phyloP scores from a whole-genome alignment of 768 basidiomycete genomes.

The Symmetrospora coprosmae region DNA sequence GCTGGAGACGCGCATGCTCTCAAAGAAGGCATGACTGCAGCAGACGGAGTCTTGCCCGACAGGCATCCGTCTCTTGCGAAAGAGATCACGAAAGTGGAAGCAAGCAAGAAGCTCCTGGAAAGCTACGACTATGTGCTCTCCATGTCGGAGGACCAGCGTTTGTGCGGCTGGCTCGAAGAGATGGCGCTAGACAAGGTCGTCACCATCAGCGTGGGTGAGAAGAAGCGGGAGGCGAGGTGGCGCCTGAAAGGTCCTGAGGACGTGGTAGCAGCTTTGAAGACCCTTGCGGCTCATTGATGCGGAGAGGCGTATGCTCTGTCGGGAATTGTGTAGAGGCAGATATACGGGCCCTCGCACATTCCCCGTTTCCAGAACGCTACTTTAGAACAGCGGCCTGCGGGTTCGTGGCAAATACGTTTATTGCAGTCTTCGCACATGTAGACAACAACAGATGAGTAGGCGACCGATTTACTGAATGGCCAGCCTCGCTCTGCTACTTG shows the following conservation, averaged over 20 bases:
- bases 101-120: constrained; percentile 7
- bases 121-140: constrained; percentile 10
- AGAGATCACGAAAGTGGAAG: not conserved
- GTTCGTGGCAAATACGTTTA: no score
- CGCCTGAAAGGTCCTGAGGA: not conserved
- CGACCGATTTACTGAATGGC: not conserved
- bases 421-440: no score
- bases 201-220: constrained; percentile 6
- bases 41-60: no score
- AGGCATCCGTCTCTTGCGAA: no score
- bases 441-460: not conserved
- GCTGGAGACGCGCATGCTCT: no score
- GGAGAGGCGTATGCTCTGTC: not conserved
- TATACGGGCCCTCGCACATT: no score
- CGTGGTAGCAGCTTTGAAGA: not conserved
- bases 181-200: constrained; percentile 17
- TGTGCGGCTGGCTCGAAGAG: constrained; percentile 16
- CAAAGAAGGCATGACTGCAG: no score
- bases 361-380: no score
- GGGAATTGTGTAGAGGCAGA: not conserved
- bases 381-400: no score
- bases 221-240: not conserved
- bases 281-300: no score
- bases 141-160: constrained; percentile 9
- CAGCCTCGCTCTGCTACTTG: not conserved